Evolutionary conservation across 2,329 filamentous ascomycete species (phyloP).

Genomic region (Teratosphaeria epicoccoides): DNA sequence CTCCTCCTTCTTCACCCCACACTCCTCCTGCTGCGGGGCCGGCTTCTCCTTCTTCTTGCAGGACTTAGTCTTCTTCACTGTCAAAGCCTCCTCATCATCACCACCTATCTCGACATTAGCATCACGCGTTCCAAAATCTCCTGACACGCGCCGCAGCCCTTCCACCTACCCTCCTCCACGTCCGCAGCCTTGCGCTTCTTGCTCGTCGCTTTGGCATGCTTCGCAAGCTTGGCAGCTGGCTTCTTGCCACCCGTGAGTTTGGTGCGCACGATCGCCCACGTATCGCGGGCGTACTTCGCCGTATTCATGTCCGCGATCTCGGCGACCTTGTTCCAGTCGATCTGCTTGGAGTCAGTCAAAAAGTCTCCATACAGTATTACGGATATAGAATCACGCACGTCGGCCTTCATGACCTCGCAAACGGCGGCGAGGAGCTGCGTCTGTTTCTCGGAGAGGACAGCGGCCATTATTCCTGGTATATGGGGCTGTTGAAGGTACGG

Average conservation of each 20-base stretch:
- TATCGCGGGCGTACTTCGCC: conserved; percentile 14
- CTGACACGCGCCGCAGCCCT: not conserved
- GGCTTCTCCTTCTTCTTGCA: conserved; percentile 6
- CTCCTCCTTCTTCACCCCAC: not conserved
- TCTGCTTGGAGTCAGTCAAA: conserved; percentile 3
- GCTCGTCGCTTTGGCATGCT: not conserved
- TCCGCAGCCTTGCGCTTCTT: not conserved
- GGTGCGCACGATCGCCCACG: conserved; percentile 9
- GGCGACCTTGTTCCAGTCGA: conserved; percentile 15
- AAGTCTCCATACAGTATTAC: not conserved
- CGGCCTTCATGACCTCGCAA: conserved; percentile 10
- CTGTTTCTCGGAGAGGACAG: conserved; percentile 12
- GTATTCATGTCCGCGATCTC: conserved; percentile 9
- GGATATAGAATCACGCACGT: conserved; percentile 1
- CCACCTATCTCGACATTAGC: not conserved
- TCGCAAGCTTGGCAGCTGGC: not conserved
- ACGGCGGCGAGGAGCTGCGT: conserved; percentile 12
- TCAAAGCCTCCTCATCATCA: conserved; percentile 5
- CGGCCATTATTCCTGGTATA: conserved; percentile 7
- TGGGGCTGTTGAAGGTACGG: not conserved
- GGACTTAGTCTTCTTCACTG: not conserved
- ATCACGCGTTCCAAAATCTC: conserved; percentile 1
- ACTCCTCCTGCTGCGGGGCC: not conserved
- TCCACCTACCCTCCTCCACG: conserved; percentile 3
- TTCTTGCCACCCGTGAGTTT: conserved; percentile 9